Base-by-base conservation (phyloP, 129 eudicot species). In the Saposhnikovia divaricata region DNA sequence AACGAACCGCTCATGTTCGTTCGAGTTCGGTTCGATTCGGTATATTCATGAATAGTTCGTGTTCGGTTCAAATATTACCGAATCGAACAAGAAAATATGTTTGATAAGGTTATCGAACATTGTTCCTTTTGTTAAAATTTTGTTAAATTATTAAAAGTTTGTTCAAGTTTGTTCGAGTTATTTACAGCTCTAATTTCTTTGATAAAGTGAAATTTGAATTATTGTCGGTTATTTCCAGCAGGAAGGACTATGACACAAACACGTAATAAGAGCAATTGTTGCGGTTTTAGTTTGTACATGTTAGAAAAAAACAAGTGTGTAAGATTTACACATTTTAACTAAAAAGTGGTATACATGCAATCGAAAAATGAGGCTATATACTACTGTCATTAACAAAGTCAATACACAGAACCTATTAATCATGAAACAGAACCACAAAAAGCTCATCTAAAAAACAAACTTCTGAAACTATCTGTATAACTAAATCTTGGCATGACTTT, bases 401-500 rank as follows among this genome's bases (percentile, higher is more conserved):
- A 69, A 72, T 15, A 68, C 47, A 79, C 9, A 18, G 50, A 46
- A 76, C 78, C 78, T 75, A 75, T 75, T 45, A 21, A 46, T 75
- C 78, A 46, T 75, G 61, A 75, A 75, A 47, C 37, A 39, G 40
- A 45, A 19, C 34, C 77, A 48, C 44, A 71, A 80, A 80, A 80
- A 80, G 77, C 82, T 80, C 77, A 80, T 70, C 82, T 53, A 38
- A 21, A 23, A 3, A 80, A 71, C 82, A 23, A 80, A 71, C 78
- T 38, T 16, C 4, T 6, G 14, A 27, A 31, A 59, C 9, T 4
- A 18, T 1, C 44, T 31, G 75, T 71, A 28, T 15, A 50, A 16
- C 40, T 25, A 7, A 37, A 19, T 39, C 15, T 70, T 14, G 69
- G 44, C 34, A 65, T 47, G 51, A 63, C 72, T 59, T 78, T 46